These are phyloP conservation scores for Globisporangium polare DNA, from an alignment of 352 stramenopile genomes.

Conservation along the genomic window DNA sequence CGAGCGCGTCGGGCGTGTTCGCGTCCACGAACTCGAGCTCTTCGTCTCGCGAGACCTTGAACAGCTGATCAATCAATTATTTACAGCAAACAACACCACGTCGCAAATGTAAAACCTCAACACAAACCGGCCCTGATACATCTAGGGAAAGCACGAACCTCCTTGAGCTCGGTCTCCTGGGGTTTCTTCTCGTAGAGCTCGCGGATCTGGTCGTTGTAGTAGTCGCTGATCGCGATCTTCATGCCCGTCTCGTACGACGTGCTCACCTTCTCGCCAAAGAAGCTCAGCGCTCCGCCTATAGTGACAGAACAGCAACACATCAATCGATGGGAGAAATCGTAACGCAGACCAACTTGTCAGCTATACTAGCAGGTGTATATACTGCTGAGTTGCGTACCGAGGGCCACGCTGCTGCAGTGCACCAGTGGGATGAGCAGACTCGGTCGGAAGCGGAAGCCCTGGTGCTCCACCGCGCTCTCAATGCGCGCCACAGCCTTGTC, in stretches of 20 bases:
- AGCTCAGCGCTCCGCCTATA: constrained; percentile 36
- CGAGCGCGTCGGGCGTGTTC: constrained; percentile 42
- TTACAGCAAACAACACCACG: background rate
- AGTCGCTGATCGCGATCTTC: constrained; percentile 78
- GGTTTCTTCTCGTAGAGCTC: constrained; percentile 74
- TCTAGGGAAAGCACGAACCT: constrained; percentile 25
- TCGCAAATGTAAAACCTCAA: background rate
- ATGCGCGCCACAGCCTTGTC: constrained; percentile 47
- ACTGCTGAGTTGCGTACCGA: constrained; percentile 27
- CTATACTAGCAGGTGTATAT: background rate
- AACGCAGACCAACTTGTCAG: background rate
- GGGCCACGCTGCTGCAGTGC: constrained; percentile 38
- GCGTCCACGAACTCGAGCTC: constrained; percentile 71
- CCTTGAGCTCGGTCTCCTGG: constrained; percentile 59
- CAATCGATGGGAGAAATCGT: background rate
- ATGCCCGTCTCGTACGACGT: constrained; percentile 66
- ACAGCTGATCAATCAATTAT: constrained; percentile 33
- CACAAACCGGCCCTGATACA: too few relatives aligned
- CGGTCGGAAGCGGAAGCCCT: constrained; percentile 64
- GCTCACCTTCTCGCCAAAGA: constrained; percentile 57
- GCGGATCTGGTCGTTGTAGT: constrained; percentile 88
- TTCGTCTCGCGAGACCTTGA: constrained; percentile 66
- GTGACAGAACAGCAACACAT: background rate
- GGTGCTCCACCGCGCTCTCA: constrained; percentile 30
- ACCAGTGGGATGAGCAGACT: constrained; percentile 57